Percentiles rank a stretch among this genome's conserved stretches.
These are phyloP conservation scores for Lathyrus aphaca DNA, from an alignment of 306 rosid genomes.

Conservation along the genomic window DNA sequence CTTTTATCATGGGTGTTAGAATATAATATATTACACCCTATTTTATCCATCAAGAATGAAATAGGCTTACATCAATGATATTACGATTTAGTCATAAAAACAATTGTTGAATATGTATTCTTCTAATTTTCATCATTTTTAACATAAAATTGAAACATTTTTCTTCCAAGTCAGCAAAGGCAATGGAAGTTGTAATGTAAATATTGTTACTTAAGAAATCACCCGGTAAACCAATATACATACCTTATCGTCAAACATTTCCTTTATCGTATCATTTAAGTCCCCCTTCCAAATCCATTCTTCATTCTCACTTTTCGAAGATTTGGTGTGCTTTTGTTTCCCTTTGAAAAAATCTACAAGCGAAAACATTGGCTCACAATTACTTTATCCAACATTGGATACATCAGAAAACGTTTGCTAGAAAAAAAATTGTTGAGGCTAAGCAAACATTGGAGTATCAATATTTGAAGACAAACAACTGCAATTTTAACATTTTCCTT, in stretches of 20 bases:
- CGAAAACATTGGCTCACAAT: not conserved
- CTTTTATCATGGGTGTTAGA: too few relatives aligned
- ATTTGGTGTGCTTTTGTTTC: not conserved
- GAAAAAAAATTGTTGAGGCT: conserved; percentile 18
- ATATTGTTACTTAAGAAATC: too few relatives aligned
- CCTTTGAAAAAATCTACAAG: not conserved
- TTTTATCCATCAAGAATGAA: too few relatives aligned
- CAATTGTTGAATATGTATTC: too few relatives aligned
- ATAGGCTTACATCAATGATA: too few relatives aligned
- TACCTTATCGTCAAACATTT: not conserved
- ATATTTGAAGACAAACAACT: not conserved
- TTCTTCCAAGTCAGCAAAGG: too few relatives aligned
- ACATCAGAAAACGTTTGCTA: not conserved
- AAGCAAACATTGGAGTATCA: not conserved
- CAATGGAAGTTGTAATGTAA: too few relatives aligned
- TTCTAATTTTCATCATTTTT: too few relatives aligned
- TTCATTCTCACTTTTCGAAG: not conserved
- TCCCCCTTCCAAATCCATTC: not conserved
- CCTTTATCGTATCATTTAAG: not conserved
- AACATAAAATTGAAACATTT: too few relatives aligned
- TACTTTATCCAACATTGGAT: not conserved
- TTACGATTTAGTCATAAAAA: too few relatives aligned
- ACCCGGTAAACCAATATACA: too few relatives aligned
- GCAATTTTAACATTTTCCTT: not conserved
- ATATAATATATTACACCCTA: too few relatives aligned